Evolutionary conservation across 768 basidiomycete genomes (phyloP), one percentile per base, ranked within the genome.

Genomic region (Stropharia rugosoannulata): DNA sequence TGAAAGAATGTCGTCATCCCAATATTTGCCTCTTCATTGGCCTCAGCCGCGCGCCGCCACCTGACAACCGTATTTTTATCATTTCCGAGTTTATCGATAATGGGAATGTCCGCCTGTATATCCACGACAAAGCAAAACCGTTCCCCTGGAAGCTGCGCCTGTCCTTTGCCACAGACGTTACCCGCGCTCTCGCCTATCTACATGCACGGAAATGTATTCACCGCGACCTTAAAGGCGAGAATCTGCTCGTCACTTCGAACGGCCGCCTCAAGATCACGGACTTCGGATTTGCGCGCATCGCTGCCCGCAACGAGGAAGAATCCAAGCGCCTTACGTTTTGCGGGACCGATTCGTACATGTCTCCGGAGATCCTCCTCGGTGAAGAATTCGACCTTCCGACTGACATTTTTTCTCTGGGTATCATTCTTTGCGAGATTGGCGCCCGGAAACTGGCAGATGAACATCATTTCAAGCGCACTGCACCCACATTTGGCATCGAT

Each of bases 221-320:
- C 63, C 86, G 87, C 29, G 96, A 99, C 72, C 80, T 99, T 60
- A 99, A 99, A 71, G 95, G 95, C 37, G 96, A 98, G 75, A 99
- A 99, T 62, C 80, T 98, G 25, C 84, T 98, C n/a, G 87, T 98
- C 18, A 98, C 95, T 0, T 75, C 87, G 37, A 99, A 99, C 64
- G 92, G 93, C 18, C 85, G 96, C 42, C 80, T 98, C 66, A 99
- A 98, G 76, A 88, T 98, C 63, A 97, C 95, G n/a, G 96, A 99
- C 67, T 99, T 99, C 71, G 96, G 96, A 1, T 96, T 98, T 63
- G 94, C 95, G 4, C 83, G 96, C 36, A 97, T 98, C 64, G 93
- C 93, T 0, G 94, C 94, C 0, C 82, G 90, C 40, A 96, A 92
- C 64, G 91, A 86, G 55, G 95, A 95, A 60, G 96, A 98, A 73